Conservation (phyloP, 306 rosid genomes). For the Abrus precatorius region DNA sequence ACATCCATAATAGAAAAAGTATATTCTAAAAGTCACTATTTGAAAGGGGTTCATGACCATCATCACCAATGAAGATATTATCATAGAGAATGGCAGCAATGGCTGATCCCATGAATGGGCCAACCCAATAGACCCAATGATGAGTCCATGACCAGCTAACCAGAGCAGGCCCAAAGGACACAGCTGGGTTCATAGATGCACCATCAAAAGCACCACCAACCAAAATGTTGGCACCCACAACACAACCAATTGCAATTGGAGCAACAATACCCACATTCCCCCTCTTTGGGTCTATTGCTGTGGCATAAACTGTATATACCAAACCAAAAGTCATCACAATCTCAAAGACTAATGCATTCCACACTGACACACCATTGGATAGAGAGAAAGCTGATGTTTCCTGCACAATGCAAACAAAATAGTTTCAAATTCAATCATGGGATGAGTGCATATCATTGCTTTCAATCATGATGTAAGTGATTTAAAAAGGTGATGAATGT, state of each 20-base stretch:
- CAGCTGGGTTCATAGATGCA: constrained; percentile 70
- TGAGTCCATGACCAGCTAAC: constrained; percentile 70
- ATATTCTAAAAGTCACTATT: constrained; percentile 41
- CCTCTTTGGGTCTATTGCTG: constrained; percentile 52
- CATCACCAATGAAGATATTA: constrained; percentile 64
- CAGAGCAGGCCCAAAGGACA: constrained; percentile 57
- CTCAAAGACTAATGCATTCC: constrained; percentile 54
- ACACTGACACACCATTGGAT: constrained; percentile 50
- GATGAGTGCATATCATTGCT: not conserved
- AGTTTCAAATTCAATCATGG: not conserved
- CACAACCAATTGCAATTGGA: constrained; percentile 53
- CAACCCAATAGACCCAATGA: constrained; percentile 80
- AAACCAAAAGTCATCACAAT: constrained; percentile 57
- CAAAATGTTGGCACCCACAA: constrained; percentile 69
- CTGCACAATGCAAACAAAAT: constrained; percentile 33
- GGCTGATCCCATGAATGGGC: constrained; percentile 67
- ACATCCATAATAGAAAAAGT: not conserved
- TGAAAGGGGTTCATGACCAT: constrained; percentile 44
- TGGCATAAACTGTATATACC: constrained; percentile 55
- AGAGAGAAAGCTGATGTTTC: constrained; percentile 52
- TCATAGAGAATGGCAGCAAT: constrained; percentile 73
- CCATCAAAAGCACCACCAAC: constrained; percentile 84
- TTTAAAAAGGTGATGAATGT: not conserved
- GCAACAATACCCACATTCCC: constrained; percentile 53
- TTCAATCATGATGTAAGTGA: not conserved